A percentile compares a stretch with the other conserved stretches of the same genome.
phyloP scores from a whole-genome alignment of 2,329 filamentous ascomycete species.

The Fusarium goolgardi region DNA sequence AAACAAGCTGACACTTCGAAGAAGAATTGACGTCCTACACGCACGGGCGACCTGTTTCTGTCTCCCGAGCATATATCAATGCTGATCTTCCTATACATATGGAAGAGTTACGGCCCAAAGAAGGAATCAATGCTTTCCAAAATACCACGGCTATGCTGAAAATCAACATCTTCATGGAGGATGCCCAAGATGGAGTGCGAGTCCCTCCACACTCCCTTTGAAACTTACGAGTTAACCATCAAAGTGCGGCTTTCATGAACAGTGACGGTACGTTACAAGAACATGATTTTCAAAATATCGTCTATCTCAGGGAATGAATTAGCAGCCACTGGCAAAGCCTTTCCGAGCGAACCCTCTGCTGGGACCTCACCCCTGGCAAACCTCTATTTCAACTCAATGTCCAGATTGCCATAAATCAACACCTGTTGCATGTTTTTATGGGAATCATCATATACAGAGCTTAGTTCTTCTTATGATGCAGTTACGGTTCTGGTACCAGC shows the following conservation, averaged over 20 bases:
- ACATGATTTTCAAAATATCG: conserved; percentile 6
- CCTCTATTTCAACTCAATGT: conserved; percentile 40
- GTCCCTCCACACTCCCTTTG: not conserved
- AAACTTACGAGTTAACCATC: not conserved
- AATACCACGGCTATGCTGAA: conserved; percentile 32
- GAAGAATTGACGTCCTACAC: conserved; percentile 37
- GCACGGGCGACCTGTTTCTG: conserved; percentile 40
- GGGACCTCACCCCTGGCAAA: conserved; percentile 35
- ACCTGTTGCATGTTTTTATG: conserved; percentile 32
- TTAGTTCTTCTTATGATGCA: conserved; percentile 39
- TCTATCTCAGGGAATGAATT: conserved; percentile 21
- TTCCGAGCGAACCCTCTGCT: conserved; percentile 32
- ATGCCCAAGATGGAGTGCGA: conserved; percentile 37
- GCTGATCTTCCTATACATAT: conserved; percentile 25
- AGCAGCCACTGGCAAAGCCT: conserved; percentile 31
- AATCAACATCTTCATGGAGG: conserved; percentile 40
- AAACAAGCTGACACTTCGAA: conserved; percentile 13
- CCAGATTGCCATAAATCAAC: conserved; percentile 38
- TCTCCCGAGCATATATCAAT: conserved; percentile 26
- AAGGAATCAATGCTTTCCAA: conserved; percentile 36
- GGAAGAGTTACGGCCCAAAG: conserved; percentile 23
- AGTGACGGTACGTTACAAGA: conserved; percentile 1
- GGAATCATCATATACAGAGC: conserved; percentile 39
- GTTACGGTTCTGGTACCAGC: conserved; percentile 28
- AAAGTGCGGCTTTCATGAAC: conserved; percentile 26